A percentile compares a stretch with the other conserved stretches of the same genome.
phyloP scores from a whole-genome alignment of 2,329 filamentous ascomycete genomes.

The Aspergillus sp. region DNA sequence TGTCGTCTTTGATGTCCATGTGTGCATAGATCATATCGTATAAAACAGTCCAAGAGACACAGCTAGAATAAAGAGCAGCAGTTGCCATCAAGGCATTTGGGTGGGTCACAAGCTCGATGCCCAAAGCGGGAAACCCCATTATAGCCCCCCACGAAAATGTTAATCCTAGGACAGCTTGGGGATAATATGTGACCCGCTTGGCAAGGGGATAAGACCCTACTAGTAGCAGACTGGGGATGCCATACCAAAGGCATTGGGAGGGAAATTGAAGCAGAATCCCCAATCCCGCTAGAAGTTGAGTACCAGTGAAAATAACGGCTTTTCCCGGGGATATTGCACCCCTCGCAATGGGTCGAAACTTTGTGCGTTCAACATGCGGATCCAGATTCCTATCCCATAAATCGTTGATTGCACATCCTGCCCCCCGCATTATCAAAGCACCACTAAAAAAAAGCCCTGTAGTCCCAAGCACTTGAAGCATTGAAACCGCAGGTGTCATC shows the following conservation, averaged over 20 bases:
- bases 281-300: constrained; percentile 43
- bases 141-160: constrained; percentile 54
- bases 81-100: constrained; percentile 37
- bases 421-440: constrained; percentile 52
- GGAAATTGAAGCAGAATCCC: constrained; percentile 46
- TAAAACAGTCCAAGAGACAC: constrained; percentile 49
- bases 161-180: constrained; percentile 52
- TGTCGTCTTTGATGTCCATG: constrained; percentile 53
- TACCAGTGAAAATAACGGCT: constrained; percentile 45
- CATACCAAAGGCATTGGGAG: constrained; percentile 44
- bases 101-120: constrained; percentile 45
- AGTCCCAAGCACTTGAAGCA: constrained; percentile 38
- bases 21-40: constrained; percentile 55
- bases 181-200: constrained; percentile 55
- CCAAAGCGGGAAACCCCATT: constrained; percentile 48
- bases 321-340: constrained; percentile 49
- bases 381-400: constrained; percentile 56
- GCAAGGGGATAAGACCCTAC: constrained; percentile 51
- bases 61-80: constrained; percentile 47
- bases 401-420: constrained; percentile 58
- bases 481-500: constrained; percentile 33
- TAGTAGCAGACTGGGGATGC: constrained; percentile 44
- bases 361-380: constrained; percentile 51
- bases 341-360: constrained; percentile 52
- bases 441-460: constrained; percentile 42